A percentile compares a stretch with the other conserved stretches of the same genome.
phyloP scores from a whole-genome alignment of 2,329 filamentous ascomycete genomes.

The Kalaharituber pfeilii region DNA sequence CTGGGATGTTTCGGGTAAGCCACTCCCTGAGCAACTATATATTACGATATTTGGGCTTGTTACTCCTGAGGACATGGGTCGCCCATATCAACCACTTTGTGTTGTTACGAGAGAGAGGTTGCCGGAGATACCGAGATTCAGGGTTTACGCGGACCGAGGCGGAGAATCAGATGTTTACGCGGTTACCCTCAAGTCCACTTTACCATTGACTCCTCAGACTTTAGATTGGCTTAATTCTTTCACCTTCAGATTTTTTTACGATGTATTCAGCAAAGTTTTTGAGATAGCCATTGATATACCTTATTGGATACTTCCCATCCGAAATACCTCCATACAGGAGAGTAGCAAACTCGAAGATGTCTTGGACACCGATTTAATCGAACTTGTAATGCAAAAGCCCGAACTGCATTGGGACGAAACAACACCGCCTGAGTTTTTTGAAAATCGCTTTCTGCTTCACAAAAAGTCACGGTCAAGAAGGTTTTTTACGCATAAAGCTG shows the following conservation, averaged over 20 bases:
- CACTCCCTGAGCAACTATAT: conserved; percentile 38
- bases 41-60: conserved; percentile 43
- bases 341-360: conserved; percentile 19
- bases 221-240: conserved; percentile 48
- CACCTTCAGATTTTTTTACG: conserved; percentile 58
- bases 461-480: conserved; percentile 46
- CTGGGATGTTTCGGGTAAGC: conserved; percentile 37
- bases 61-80: conserved; percentile 38
- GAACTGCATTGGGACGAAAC: conserved; percentile 29
- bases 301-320: conserved; percentile 61
- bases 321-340: neutral
- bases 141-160: conserved; percentile 46
- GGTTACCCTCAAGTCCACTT: conserved; percentile 28
- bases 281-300: conserved; percentile 48
- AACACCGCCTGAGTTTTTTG: conserved; percentile 34
- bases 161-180: conserved; percentile 42
- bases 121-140: conserved; percentile 48
- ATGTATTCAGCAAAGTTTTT: conserved; percentile 81
- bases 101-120: conserved; percentile 52
- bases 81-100: conserved; percentile 45
- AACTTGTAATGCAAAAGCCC: conserved; percentile 26
- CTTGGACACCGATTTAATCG: conserved; percentile 47
- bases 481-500: conserved; percentile 38
- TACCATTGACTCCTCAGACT: conserved; percentile 32
- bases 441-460: conserved; percentile 39